phyloP scores from a whole-genome alignment of 305 asterid genomes.

The Withania somnifera region DNA sequence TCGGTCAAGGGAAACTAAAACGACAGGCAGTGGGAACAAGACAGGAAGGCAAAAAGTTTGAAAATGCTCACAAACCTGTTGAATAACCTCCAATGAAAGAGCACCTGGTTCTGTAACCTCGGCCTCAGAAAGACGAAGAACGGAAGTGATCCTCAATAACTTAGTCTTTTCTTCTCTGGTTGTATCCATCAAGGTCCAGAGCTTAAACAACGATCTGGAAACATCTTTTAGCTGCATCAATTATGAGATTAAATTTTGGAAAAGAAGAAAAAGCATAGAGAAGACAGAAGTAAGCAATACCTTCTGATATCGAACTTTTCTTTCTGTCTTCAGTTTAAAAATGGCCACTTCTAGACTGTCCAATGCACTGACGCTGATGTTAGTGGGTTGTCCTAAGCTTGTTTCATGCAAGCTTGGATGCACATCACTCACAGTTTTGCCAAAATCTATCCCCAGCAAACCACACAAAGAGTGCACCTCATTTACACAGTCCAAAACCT shows the following conservation, averaged over 20 bases:
- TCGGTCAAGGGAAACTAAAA: neutral
- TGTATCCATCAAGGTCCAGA: conserved; percentile 91
- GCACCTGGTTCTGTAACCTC: conserved; percentile 53
- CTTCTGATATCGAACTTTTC: conserved; percentile 64
- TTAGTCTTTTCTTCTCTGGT: conserved; percentile 47
- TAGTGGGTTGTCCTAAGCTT: conserved; percentile 53
- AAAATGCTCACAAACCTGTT: conserved; percentile 40
- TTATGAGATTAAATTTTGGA: neutral
- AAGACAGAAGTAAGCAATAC: conserved; percentile 20
- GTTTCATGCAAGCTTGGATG: conserved; percentile 79
- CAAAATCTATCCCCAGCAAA: conserved; percentile 65
- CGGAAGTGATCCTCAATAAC: conserved; percentile 43
- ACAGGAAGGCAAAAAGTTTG: neutral
- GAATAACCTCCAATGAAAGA: conserved; percentile 55
- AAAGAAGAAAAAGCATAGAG: conserved; percentile 1
- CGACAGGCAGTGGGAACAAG: neutral
- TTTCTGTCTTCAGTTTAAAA: conserved; percentile 58
- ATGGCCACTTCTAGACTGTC: conserved; percentile 68
- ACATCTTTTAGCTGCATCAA: conserved; percentile 70
- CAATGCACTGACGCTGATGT: conserved; percentile 58
- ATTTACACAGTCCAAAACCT: conserved; percentile 62
- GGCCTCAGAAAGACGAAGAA: conserved; percentile 48
- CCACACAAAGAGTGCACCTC: conserved; percentile 78
- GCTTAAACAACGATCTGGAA: conserved; percentile 55
- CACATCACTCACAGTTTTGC: conserved; percentile 62